Evolutionary conservation across 2,329 filamentous ascomycete species (phyloP), one percentile per base, ranked within the genome.

Genomic region (Lomentospora prolificans): DNA sequence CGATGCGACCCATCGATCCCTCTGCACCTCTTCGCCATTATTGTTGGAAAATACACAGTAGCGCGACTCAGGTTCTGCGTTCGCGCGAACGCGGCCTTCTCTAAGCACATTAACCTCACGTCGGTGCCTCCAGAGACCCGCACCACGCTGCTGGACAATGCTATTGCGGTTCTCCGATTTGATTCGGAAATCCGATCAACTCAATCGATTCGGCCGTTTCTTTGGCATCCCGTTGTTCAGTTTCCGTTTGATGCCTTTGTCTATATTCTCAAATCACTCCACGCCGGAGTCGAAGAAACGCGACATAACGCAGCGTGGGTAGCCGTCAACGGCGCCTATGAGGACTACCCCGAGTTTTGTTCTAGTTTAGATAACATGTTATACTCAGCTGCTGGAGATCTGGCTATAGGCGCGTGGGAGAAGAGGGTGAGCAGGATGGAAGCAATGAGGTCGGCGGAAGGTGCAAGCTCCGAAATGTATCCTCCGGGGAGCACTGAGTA

Each of bases 171-270:
- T n/a, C 46, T 55, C 5, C 19, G 10, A 8, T 24, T 31, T 7
- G 41, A 55, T n/a, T 19, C 28, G 3, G 46, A 50, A 28, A 24
- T 50, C 3, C 30, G 24, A 9, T 31, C 44, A 9, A 50, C 7
- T n/a, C 30, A 33, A n/a, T 10, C 41, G 3, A 31, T 55, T 8
- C 25, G 27, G 30, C 53, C 41, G 2, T 55, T 55, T 27, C 53
- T 55, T 12, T 55, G 53, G 53, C 53, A 55, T n/a, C 41, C 28
- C 22, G 27, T 39, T 17, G 53, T 36, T 3, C 53, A 50, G 46
- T 55, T 55, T n/a, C 53, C 53, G 5, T 55, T 50, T 24, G 53
- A 25, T 19, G 41, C 53, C 4, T 50, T 55, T 22, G 30, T 50
- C 10, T 50, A 31, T 17, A 27, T 55, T 9, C 46, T 55, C n/a